Conservation (phyloP, 208 protist species). For the Phytomonas sp. region DNA sequence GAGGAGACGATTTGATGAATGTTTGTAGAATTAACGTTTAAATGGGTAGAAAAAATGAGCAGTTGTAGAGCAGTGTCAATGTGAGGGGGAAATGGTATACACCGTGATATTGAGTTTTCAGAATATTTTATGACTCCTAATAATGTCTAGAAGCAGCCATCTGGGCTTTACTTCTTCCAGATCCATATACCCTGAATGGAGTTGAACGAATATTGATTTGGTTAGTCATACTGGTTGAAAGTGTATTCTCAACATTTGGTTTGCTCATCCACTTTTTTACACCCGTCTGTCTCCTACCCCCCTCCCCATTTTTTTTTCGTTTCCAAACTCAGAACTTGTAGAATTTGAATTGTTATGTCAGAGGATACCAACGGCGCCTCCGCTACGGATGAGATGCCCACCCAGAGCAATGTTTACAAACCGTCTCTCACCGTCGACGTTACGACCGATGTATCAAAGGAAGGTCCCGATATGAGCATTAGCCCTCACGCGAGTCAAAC, state of each 20-base stretch:
- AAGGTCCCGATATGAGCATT: conserved; percentile 11
- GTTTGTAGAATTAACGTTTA: neutral
- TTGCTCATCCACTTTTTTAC: neutral
- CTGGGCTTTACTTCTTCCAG: neutral
- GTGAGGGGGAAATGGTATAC: neutral
- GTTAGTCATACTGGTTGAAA: neutral
- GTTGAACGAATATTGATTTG: neutral
- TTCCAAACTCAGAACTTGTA: neutral
- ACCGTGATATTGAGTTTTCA: neutral
- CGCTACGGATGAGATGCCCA: conserved; percentile 1
- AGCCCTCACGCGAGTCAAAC: conserved; percentile 41
- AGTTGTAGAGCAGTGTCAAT: neutral
- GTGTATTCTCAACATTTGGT: neutral
- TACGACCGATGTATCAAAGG: conserved; percentile 18
- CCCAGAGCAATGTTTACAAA: conserved; percentile 34
- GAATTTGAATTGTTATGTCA: neutral
- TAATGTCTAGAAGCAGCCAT: neutral
- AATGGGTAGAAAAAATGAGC: neutral
- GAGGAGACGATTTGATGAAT: neutral
- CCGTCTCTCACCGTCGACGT: conserved; percentile 67
- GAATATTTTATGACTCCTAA: neutral
- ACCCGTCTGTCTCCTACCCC: neutral
- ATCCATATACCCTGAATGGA: neutral
- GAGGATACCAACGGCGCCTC: neutral
- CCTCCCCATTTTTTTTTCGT: neutral